phyloP scores from a whole-genome alignment of 2,329 filamentous ascomycete species.

The Elsinoe necatrix region DNA sequence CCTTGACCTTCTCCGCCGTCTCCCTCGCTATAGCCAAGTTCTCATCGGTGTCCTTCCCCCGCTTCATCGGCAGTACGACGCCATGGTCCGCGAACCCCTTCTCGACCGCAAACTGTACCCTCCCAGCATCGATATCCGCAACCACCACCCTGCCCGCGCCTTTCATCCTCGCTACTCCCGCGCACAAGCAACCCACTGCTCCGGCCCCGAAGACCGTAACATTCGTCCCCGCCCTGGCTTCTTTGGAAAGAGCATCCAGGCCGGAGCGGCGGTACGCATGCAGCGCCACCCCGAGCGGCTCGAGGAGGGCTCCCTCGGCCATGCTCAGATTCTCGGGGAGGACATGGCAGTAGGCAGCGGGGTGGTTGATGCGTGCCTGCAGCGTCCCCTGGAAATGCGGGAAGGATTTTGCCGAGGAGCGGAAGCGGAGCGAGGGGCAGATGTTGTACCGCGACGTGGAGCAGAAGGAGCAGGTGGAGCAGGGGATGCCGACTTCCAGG shows the following conservation, averaged over 20 bases:
- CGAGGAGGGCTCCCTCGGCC: slow-evolving; percentile 50
- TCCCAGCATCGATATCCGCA: slow-evolving; percentile 51
- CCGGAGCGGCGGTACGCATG: slow-evolving; percentile 50
- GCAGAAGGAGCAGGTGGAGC: slow-evolving; percentile 54
- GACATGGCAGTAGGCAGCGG: slow-evolving; percentile 51
- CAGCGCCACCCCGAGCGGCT: slow-evolving; percentile 53
- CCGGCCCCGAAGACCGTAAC: slow-evolving; percentile 54
- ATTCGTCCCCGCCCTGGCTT: slow-evolving; percentile 30
- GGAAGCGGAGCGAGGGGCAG: slow-evolving; percentile 50
- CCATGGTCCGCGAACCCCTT: slow-evolving; percentile 41
- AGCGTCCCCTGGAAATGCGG: slow-evolving; percentile 58
- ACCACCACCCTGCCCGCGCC: slow-evolving; percentile 49
- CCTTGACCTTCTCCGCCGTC: slow-evolving; percentile 35
- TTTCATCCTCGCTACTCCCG: slow-evolving; percentile 47
- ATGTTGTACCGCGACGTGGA: slow-evolving; percentile 53
- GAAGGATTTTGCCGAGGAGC: slow-evolving; percentile 51
- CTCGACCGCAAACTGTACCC: slow-evolving; percentile 47
- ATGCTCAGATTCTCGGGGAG: slow-evolving; percentile 46
- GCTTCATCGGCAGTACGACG: slow-evolving; percentile 40
- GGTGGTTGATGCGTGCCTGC: slow-evolving; percentile 54
- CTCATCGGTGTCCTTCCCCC: slow-evolving; percentile 46
- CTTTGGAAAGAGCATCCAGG: slow-evolving; percentile 29
- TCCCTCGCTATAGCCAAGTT: slow-evolving; percentile 44
- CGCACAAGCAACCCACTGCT: slow-evolving; percentile 51
- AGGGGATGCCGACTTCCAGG: slow-evolving; percentile 85